Evolutionary conservation across 352 stramenopile genomes (phyloP).

Genomic region (Pythium aquatile): DNA sequence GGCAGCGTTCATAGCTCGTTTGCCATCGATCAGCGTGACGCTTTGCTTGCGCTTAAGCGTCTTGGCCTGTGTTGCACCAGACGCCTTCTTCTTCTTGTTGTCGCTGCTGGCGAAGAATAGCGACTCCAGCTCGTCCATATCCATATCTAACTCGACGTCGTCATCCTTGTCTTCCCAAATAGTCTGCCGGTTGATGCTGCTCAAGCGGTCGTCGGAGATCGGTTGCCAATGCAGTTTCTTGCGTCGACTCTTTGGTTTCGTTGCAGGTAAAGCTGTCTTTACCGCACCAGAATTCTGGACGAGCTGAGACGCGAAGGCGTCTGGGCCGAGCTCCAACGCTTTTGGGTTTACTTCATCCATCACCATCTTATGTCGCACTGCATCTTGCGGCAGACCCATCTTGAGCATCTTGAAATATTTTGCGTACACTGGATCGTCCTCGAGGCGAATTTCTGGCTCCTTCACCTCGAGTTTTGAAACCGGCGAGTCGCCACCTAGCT

Average conservation of each 20-base stretch:
- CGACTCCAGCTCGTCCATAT: conserved; percentile 86
- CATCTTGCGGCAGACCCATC: conserved; percentile 83
- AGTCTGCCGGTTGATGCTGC: conserved; percentile 62
- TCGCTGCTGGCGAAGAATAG: conserved; percentile 81
- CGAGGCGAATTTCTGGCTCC: conserved; percentile 35
- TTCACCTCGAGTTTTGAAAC: conserved; percentile 31
- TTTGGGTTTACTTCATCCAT: conserved; percentile 44
- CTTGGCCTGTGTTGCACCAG: conserved; percentile 28
- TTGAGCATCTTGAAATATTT: conserved; percentile 95
- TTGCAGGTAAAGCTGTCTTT: background rate
- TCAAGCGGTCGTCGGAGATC: conserved; percentile 81
- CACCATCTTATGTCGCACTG: conserved; percentile 84
- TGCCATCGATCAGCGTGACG: conserved; percentile 93
- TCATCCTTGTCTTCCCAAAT: conserved; percentile 85
- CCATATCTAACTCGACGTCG: conserved; percentile 75
- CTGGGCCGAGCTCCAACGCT: conserved; percentile 63
- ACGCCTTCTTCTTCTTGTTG: conserved; percentile 52
- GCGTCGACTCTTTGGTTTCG: conserved; percentile 36
- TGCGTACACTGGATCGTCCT: conserved; percentile 58
- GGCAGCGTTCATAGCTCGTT: conserved; percentile 96
- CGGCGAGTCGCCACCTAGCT: conserved; percentile 38
- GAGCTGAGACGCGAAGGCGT: conserved; percentile 52
- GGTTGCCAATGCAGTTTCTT: conserved; percentile 91
- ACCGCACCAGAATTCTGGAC: background rate
- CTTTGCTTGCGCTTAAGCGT: conserved; percentile 71